Conservation (phyloP, 805 yeast genomes). For the Spathaspora hagerdaliae region DNA sequence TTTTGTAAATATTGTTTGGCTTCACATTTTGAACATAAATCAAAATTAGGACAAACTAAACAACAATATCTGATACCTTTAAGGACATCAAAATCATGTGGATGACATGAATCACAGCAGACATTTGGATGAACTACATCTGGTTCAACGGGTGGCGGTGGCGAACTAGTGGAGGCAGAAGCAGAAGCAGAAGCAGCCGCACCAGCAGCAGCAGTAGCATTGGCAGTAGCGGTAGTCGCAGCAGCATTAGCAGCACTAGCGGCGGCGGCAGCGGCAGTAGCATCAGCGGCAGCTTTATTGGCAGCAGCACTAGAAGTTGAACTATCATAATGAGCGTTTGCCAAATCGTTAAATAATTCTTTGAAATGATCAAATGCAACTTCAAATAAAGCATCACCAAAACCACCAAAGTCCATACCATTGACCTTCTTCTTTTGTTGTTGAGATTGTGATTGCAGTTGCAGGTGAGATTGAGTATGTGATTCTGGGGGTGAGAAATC, state of each 20-base stretch:
- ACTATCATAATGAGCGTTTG: not conserved
- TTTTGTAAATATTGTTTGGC: conserved; percentile 9
- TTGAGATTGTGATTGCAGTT: not conserved
- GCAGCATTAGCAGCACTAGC: conserved; percentile 1
- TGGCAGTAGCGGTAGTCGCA: not conserved
- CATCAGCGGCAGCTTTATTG: conserved; percentile 2
- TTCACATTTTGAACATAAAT: conserved; percentile 44
- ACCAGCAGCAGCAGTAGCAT: not conserved
- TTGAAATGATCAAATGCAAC: conserved; percentile 26
- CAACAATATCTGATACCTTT: conserved; percentile 49
- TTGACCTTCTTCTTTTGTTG: conserved; percentile 6
- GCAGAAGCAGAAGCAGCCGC: not conserved
- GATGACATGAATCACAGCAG: conserved; percentile 34
- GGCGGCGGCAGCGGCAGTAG: conserved; percentile 1
- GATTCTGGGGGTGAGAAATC: conserved; percentile 12
- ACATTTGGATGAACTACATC: conserved; percentile 19
- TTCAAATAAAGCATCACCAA: conserved; percentile 24
- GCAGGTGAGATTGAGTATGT: not conserved
- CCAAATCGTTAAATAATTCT: conserved; percentile 16
- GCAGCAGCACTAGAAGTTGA: conserved; percentile 1
- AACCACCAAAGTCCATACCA: conserved; percentile 16
- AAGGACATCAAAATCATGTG: conserved; percentile 29
- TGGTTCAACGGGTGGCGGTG: not conserved
- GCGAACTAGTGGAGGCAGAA: not conserved
- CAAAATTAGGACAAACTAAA: conserved; percentile 49